These are phyloP conservation scores for Ogataea zsoltii DNA, from an alignment of 805 yeast species.

Conservation along the genomic window DNA sequence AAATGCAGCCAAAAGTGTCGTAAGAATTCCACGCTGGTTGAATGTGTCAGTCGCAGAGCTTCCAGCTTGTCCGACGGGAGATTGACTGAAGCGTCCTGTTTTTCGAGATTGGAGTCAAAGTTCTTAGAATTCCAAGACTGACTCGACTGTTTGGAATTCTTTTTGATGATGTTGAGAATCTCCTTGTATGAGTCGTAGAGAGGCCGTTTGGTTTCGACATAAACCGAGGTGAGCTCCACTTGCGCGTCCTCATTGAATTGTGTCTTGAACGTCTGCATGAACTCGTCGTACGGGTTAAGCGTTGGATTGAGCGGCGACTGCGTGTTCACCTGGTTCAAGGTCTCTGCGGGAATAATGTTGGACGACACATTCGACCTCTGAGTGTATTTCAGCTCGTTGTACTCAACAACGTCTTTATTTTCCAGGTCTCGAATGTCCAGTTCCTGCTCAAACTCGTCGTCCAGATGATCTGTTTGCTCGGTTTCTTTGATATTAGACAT, in stretches of 20 bases:
- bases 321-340: constrained; percentile 15
- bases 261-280: constrained; percentile 22
- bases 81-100: constrained; percentile 35
- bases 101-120: constrained; percentile 20
- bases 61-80: constrained; percentile 36
- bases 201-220: constrained; percentile 30
- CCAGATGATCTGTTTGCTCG: constrained; percentile 35
- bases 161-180: constrained; percentile 48
- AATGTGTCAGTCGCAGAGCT: constrained; percentile 59
- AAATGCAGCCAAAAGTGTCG: constrained; percentile 74
- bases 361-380: constrained; percentile 31
- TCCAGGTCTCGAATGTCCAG: constrained; percentile 53
- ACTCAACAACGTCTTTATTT: constrained; percentile 47
- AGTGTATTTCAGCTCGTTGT: constrained; percentile 46
- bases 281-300: constrained; percentile 27
- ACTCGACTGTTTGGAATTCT: constrained; percentile 55
- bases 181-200: constrained; percentile 46
- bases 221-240: constrained; percentile 28
- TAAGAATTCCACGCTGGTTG: constrained; percentile 73
- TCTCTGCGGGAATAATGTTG: constrained; percentile 26
- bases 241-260: constrained; percentile 22
- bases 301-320: constrained; percentile 33
- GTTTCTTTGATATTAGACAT: constrained; percentile 53
- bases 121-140: constrained; percentile 41
- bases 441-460: constrained; percentile 43